Base-by-base conservation (phyloP, 805 yeast genomes). In the Candida lessepsii region DNA sequence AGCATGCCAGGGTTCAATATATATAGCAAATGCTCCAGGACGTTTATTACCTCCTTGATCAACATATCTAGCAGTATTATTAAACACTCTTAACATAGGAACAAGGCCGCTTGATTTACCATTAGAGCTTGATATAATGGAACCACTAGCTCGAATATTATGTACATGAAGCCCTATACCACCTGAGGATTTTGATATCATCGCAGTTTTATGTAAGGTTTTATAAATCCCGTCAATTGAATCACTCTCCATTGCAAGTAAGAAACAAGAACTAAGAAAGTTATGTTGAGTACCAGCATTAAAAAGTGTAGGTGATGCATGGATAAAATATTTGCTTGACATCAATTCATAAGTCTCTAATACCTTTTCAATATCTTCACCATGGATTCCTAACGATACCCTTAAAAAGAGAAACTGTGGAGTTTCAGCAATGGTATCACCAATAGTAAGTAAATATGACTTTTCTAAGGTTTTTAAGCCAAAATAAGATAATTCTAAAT, bases 31-130 rank as follows among this genome's bases (percentile, higher is more conserved):
- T 3, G 99, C 99, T 47, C 98, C 98, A 0, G 99, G 99, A 56
- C 99, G 75, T 65, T 90, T 90, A 67, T 91, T 91, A 41, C 98
- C 98, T 47, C 99, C 99, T 72, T 91, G 99, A 56, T 91, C 98
- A 29, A 91, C 98, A 57, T 90, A 91, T 52, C 96, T 78, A 14
- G 99, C 98, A 18, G 98, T 89, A 65, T 88, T 85, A 70, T 91
- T 91, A 70, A 82, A 91, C 8, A 91, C 98, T 52, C 96, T 80
- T 19, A 91, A 70, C 97, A 91, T 89, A n/a, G 99, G 99, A 29
- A 90, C 83, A 35, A 91, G 67, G 27, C 99, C 99, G 52, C 82
- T 87, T 2, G 97, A 88, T 9, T 86, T 80, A 39, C 98, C 99
- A 58, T 87, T 87, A 6, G 97, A 82, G 41, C 96, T 95, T 18